These are phyloP conservation scores for Coccinonectria pachysandricola DNA, from an alignment of 2,329 filamentous ascomycete species.

Conservation along the genomic window DNA sequence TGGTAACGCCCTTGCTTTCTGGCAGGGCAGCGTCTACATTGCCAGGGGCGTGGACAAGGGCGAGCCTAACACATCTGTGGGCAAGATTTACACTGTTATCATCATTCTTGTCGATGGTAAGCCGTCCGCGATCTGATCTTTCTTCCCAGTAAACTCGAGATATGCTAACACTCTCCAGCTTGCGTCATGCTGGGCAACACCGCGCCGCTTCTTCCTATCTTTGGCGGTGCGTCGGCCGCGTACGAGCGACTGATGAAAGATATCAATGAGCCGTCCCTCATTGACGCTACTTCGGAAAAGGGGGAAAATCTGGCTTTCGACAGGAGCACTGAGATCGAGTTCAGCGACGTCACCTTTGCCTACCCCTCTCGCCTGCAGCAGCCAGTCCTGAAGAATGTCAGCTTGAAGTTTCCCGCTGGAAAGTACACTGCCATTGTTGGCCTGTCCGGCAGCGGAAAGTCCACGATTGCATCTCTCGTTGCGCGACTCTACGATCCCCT, in stretches of 20 bases:
- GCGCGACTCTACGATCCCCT: constrained; percentile 48
- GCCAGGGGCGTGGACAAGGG: constrained; percentile 27
- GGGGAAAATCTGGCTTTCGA: constrained; percentile 32
- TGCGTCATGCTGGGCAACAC: constrained; percentile 54
- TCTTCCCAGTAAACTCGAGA: too few relatives aligned
- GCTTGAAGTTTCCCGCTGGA: constrained; percentile 37
- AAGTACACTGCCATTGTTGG: constrained; percentile 48
- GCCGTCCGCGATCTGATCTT: constrained; percentile 3
- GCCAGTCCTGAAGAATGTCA: constrained; percentile 31
- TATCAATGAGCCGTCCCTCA: constrained; percentile 39
- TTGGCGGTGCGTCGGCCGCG: constrained; percentile 46
- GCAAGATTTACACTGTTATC: constrained; percentile 51
- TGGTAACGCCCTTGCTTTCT: constrained; percentile 57
- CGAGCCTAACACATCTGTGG: constrained; percentile 27
- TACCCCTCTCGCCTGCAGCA: constrained; percentile 34
- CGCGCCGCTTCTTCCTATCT: constrained; percentile 51
- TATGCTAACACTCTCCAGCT: constrained; percentile 24
- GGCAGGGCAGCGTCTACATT: constrained; percentile 50
- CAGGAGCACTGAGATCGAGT: too few relatives aligned
- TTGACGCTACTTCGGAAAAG: constrained; percentile 30
- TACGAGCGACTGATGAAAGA: constrained; percentile 49
- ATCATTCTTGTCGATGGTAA: constrained; percentile 51
- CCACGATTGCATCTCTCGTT: constrained; percentile 43
- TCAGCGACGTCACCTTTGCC: constrained; percentile 33
- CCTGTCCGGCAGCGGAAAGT: constrained; percentile 47